Conservation (phyloP, 2,329 filamentous ascomycete genomes). For the Calycina marina region DNA sequence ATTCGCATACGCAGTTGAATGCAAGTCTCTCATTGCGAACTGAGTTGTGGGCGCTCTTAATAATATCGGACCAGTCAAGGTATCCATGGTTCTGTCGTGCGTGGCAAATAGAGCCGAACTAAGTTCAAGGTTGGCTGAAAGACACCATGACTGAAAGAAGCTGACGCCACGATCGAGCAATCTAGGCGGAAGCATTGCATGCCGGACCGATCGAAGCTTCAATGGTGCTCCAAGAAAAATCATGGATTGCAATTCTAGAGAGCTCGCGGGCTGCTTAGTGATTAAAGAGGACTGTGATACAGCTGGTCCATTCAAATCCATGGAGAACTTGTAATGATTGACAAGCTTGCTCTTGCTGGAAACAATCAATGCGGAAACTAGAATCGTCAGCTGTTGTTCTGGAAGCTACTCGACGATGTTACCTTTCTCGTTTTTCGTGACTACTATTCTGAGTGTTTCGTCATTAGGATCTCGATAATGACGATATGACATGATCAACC, state of each 20-base stretch:
- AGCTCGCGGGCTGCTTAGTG: too few species aligned
- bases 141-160: slow-evolving; percentile 33
- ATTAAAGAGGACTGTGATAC: too few species aligned
- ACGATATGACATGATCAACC: slow-evolving; percentile 27
- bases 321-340: slow-evolving; percentile 17
- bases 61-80: background rate
- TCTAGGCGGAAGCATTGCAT: too few species aligned
- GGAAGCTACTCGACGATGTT: too few species aligned
- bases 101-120: slow-evolving; percentile 25
- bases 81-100: background rate
- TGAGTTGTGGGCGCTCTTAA: background rate
- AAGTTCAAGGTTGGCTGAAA: slow-evolving; percentile 30
- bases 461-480: slow-evolving; percentile 29
- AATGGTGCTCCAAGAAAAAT: too few species aligned
- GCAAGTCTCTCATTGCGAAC: too few species aligned
- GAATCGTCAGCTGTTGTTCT: slow-evolving; percentile 7
- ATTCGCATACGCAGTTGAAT: too few species aligned
- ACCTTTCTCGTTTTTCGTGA: slow-evolving; percentile 17
- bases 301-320: slow-evolving; percentile 1
- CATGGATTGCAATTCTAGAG: too few species aligned
- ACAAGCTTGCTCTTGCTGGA: slow-evolving; percentile 14
- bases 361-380: slow-evolving; percentile 15
- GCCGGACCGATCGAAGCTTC: too few species aligned
- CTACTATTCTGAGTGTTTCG: slow-evolving; percentile 26
- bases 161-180: slow-evolving; percentile 24